phyloP scores from a whole-genome alignment of 805 yeast genomes.

The Spathaspora arborariae region DNA sequence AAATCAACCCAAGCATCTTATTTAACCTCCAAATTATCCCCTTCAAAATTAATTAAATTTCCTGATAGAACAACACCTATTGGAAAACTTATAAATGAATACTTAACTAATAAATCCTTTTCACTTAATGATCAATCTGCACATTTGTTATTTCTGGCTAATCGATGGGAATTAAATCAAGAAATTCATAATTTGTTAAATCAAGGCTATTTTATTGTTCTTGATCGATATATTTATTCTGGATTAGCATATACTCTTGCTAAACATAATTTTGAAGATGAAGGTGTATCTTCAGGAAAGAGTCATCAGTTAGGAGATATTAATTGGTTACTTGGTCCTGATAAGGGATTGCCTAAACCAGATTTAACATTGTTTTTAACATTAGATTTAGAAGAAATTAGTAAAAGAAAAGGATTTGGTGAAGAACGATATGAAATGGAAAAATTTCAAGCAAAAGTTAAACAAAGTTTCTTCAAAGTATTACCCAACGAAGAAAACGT shows the following conservation, averaged over 20 bases:
- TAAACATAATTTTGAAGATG: conserved; percentile 49
- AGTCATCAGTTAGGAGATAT: conserved; percentile 33
- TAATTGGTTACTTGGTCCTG: conserved; percentile 81
- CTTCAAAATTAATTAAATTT: conserved; percentile 57
- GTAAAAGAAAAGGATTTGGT: conserved; percentile 77
- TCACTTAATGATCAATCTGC: conserved; percentile 71
- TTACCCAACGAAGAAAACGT: conserved; percentile 28
- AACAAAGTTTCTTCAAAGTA: conserved; percentile 50
- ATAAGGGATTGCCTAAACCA: conserved; percentile 80
- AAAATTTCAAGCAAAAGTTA: conserved; percentile 73
- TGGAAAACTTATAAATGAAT: conserved; percentile 74
- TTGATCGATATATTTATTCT: conserved; percentile 88
- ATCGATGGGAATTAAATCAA: conserved; percentile 80
- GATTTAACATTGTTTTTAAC: conserved; percentile 79
- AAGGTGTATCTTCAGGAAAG: conserved; percentile 3
- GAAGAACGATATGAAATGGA: conserved; percentile 84
- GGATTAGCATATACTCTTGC: conserved; percentile 93
- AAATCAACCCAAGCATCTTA: conserved; percentile 75
- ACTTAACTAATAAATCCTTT: conserved; percentile 51
- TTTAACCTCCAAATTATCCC: conserved; percentile 16
- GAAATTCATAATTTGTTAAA: conserved; percentile 43
- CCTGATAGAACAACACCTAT: conserved; percentile 85
- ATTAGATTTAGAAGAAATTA: conserved; percentile 42
- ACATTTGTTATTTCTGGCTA: conserved; percentile 86
- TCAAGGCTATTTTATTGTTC: conserved; percentile 56